These are phyloP conservation scores for Tricholoma saponaceum DNA, from an alignment of 768 basidiomycete species.

Conservation along the genomic window DNA sequence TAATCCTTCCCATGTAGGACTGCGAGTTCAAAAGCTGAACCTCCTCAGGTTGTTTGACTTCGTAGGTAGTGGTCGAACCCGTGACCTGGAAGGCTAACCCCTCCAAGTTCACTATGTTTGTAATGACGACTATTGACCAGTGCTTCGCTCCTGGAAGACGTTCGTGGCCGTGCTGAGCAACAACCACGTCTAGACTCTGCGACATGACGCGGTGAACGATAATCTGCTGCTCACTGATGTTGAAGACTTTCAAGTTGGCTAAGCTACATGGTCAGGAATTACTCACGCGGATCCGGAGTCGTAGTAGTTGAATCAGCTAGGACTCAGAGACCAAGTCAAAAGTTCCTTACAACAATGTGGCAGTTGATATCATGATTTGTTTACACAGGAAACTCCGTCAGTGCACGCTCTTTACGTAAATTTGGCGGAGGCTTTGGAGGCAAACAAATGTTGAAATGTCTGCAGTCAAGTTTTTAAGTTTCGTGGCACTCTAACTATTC, in stretches of 20 bases:
- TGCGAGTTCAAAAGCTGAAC: not conserved
- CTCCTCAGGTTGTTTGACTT: conserved; percentile 1
- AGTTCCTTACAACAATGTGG: too few relatives aligned
- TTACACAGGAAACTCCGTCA: too few relatives aligned
- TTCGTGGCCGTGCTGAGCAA: not conserved
- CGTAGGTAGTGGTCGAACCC: not conserved
- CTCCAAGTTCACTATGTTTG: not conserved
- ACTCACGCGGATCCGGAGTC: too few relatives aligned
- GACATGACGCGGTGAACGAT: too few relatives aligned
- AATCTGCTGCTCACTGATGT: too few relatives aligned
- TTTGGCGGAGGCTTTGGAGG: not conserved
- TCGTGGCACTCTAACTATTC: not conserved
- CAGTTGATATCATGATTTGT: too few relatives aligned
- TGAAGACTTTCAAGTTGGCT: too few relatives aligned
- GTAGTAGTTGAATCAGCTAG: too few relatives aligned
- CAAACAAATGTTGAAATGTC: not conserved
- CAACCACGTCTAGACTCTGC: too few relatives aligned
- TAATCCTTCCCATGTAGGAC: conserved; percentile 1
- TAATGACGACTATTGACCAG: not conserved
- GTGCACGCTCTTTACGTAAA: not conserved
- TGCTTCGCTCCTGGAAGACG: not conserved
- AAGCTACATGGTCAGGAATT: too few relatives aligned
- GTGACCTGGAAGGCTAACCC: not conserved
- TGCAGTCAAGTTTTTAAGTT: not conserved
- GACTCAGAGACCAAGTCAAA: too few relatives aligned